Conservation (phyloP, 441 rosid genomes). For the Geranium incanum region DNA sequence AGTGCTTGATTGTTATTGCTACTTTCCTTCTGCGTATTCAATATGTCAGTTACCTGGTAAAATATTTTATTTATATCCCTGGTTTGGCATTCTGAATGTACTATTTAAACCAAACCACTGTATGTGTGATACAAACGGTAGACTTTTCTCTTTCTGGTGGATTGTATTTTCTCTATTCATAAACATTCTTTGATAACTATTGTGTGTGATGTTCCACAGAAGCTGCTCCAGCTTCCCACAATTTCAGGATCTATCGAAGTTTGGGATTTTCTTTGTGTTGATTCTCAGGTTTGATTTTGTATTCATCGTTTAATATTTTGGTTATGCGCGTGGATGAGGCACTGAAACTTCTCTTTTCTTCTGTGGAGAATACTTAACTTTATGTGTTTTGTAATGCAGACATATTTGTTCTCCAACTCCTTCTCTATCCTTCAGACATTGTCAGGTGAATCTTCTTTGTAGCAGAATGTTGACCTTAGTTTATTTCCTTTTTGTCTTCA, state of each 20-base stretch:
- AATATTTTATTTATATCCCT: background rate
- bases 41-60: background rate
- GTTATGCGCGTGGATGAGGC: background rate
- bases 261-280: conserved; percentile 97
- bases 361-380: conserved; percentile 20
- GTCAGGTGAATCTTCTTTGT: conserved; percentile 51
- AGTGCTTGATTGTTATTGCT: conserved; percentile 1
- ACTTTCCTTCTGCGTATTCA: background rate
- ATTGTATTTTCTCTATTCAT: conserved; percentile 5
- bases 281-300: conserved; percentile 76
- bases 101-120: conserved; percentile 6
- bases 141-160: conserved; percentile 15
- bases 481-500: conserved; percentile 13
- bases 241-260: conserved; percentile 96
- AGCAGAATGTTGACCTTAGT: conserved; percentile 18
- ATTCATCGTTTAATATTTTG: conserved; percentile 11
- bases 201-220: conserved; percentile 37
- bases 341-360: conserved; percentile 7
- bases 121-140: background rate
- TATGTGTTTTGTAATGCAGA: conserved; percentile 54
- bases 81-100: conserved; percentile 1
- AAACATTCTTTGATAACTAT: conserved; percentile 15
- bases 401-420: conserved; percentile 83
- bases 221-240: conserved; percentile 71
- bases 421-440: conserved; percentile 88